A percentile compares a stretch with the other conserved stretches of the same genome.
phyloP scores from a whole-genome alignment of 2,329 filamentous ascomycete genomes.

The Sclerotinia sclerotiorum region DNA sequence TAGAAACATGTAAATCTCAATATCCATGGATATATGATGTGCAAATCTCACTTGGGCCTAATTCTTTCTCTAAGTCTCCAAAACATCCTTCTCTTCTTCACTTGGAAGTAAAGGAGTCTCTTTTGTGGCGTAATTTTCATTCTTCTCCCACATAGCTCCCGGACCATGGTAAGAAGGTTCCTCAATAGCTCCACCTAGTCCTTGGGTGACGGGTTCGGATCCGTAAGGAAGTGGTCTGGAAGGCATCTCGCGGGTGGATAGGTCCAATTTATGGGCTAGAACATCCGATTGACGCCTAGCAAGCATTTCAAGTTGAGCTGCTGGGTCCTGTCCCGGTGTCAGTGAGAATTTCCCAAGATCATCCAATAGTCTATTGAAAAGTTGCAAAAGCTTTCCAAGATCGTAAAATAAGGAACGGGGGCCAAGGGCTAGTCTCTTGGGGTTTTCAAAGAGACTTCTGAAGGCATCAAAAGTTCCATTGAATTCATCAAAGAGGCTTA shows the following conservation, averaged over 20 bases:
- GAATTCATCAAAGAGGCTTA: slow-evolving; percentile 62
- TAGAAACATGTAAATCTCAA: neutral
- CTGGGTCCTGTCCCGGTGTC: slow-evolving; percentile 60
- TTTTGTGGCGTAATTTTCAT: slow-evolving; percentile 45
- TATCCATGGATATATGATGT: slow-evolving; percentile 19
- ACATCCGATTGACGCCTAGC: slow-evolving; percentile 64
- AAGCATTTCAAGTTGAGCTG: slow-evolving; percentile 67
- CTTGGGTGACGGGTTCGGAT: slow-evolving; percentile 51
- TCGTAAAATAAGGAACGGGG: slow-evolving; percentile 13
- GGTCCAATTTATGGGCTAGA: slow-evolving; percentile 54
- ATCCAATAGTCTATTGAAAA: slow-evolving; percentile 15
- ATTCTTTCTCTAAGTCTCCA: slow-evolving; percentile 30
- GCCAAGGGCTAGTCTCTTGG: slow-evolving; percentile 10
- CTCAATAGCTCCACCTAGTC: slow-evolving; percentile 41
- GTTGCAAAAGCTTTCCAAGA: slow-evolving; percentile 15
- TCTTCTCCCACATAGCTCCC: slow-evolving; percentile 53
- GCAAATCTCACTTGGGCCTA: slow-evolving; percentile 11
- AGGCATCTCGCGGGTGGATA: slow-evolving; percentile 46
- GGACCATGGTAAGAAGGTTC: slow-evolving; percentile 53
- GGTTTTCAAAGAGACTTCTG: slow-evolving; percentile 17
- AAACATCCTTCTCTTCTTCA: slow-evolving; percentile 40
- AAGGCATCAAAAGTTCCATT: slow-evolving; percentile 18
- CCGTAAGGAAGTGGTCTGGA: slow-evolving; percentile 53
- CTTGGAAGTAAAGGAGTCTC: slow-evolving; percentile 41
- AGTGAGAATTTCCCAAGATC: slow-evolving; percentile 23